phyloP scores from a whole-genome alignment of 371 early-diverging fungal genomes.

The Apophysomyces sp. region DNA sequence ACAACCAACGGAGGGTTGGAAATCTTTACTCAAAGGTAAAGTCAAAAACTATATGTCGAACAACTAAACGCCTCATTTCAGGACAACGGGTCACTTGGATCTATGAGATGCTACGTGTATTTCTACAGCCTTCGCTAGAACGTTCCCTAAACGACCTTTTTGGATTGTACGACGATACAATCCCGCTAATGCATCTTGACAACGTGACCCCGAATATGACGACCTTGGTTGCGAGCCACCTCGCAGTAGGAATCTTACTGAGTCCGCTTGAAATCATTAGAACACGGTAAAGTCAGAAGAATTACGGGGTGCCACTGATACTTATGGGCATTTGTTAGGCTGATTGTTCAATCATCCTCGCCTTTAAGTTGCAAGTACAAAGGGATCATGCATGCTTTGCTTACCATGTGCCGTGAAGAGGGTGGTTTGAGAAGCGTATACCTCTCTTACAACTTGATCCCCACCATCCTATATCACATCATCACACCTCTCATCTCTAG shows the following conservation, averaged over 20 bases:
- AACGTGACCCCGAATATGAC: constrained; percentile 60
- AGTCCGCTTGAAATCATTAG: constrained; percentile 79
- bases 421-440: constrained; percentile 76
- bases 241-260: constrained; percentile 66
- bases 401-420: constrained; percentile 75
- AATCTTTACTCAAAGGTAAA: constrained; percentile 65
- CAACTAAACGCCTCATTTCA: constrained; percentile 34
- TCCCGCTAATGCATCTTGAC: constrained; percentile 67
- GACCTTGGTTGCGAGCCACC: constrained; percentile 68
- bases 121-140: constrained; percentile 75
- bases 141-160: constrained; percentile 71
- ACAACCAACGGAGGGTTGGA: constrained; percentile 67
- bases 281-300: constrained; percentile 45
- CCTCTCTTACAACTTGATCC: constrained; percentile 63
- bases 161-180: constrained; percentile 77
- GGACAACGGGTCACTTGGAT: constrained; percentile 75
- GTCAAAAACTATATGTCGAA: not conserved
- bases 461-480: constrained; percentile 76
- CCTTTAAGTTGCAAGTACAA: constrained; percentile 73
- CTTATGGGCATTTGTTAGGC: constrained; percentile 21
- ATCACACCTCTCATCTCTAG: constrained; percentile 71
- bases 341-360: constrained; percentile 72
- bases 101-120: constrained; percentile 66
- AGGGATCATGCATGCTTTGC: constrained; percentile 67
- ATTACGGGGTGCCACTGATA: not conserved